Base-by-base conservation (phyloP, 768 basidiomycete genomes). In the Cubamyces lactineus region DNA sequence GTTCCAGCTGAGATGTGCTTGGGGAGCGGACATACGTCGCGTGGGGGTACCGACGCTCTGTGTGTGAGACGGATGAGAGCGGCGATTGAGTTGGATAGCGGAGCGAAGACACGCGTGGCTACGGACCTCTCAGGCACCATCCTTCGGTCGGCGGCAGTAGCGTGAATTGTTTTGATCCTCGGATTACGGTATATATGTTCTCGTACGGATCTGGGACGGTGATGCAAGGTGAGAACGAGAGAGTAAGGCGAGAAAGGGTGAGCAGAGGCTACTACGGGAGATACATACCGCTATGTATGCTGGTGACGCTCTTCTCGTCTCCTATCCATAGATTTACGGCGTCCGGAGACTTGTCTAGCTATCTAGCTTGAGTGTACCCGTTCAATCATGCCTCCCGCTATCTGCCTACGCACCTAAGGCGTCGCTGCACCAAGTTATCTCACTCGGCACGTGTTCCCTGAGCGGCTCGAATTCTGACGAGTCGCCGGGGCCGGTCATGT, bases 321-420 rank as follows among this genome's bases (percentile, higher is more conserved):
- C 96, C 95, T 39, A 97, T 91, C 94, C 95, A 98, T 19, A 98
- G 70, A 71, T 97, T 97, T 2, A 94, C 93, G 5, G 94, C 95
- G 69, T 98, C 96, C 0, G 95, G 92, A 17, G 76, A 66, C 65
- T 76, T 79, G 40, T 82, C 90, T 88, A 46, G 0, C 21, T 15
- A 59, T 21, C 26, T 48, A 34, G 53, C 13, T 43, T 12, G 15
- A 47, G 62, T 26, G 15, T 45, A 30, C 23, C 46, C 21, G 21
- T 59, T 38, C 12, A 61, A 45, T 43, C 53, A 54, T 11, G 15
- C 38, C 34, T 11, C 74, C 81, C 4, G 15, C 23, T 12, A 12
- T 48, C 5, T 5, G 9, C 12, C 12, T 17, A 21, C 19, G 43
- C 68, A 94, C 93, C 92, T 34, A 94, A 76, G 8, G 91, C 92